phyloP scores from a whole-genome alignment of 2,329 filamentous ascomycete genomes.

The Colletotrichum euphorbiae region DNA sequence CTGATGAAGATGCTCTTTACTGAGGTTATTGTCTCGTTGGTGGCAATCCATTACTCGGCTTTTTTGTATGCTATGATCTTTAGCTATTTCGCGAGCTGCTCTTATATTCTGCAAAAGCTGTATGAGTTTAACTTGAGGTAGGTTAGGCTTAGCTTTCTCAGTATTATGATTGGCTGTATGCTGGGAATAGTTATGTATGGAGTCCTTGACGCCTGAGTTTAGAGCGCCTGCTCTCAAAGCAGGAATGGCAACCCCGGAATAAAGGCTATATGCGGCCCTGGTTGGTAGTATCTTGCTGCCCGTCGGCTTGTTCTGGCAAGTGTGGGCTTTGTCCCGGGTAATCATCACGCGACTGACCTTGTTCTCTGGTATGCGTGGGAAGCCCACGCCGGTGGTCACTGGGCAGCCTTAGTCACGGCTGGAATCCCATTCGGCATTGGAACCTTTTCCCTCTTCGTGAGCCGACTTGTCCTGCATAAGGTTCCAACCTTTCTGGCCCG shows the following conservation, averaged over 20 bases:
- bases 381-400: constrained; percentile 44
- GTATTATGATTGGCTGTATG: no score
- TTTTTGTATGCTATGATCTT: constrained; percentile 62
- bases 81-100: constrained; percentile 61
- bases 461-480: no score
- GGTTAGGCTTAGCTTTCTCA: constrained; percentile 39
- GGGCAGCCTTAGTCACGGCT: constrained; percentile 40
- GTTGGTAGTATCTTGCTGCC: constrained; percentile 40
- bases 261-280: constrained; percentile 41
- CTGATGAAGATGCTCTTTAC: constrained; percentile 41
- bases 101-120: constrained; percentile 35
- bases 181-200: no score
- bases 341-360: not conserved
- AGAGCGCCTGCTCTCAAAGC: constrained; percentile 7
- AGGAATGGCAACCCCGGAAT: constrained; percentile 32
- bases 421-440: constrained; percentile 38
- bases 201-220: constrained; percentile 36
- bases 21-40: constrained; percentile 74
- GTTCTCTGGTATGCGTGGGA: constrained; percentile 46
- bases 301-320: constrained; percentile 41
- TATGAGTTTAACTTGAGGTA: constrained; percentile 39
- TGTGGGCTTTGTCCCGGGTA: not conserved
- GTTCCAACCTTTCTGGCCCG: accelerated
- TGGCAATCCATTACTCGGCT: constrained; percentile 74
- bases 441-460: not conserved